Evolutionary conservation across 768 basidiomycete genomes (phyloP), one percentile per base, ranked within the genome.

Genomic region (Kwoniella pini): DNA sequence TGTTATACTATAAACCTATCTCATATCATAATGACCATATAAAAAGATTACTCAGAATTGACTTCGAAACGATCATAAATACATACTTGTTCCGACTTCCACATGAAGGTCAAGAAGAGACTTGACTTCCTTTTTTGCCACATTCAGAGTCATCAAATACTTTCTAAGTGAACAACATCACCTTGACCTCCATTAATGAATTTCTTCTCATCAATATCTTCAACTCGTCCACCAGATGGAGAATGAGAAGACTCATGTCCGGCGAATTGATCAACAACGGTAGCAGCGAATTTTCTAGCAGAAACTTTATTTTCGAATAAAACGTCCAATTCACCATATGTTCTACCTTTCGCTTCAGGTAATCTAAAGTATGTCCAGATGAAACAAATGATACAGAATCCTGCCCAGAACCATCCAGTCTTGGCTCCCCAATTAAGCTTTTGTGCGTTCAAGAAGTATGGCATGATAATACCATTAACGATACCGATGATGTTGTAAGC

Each of bases 291-390:
- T 53, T 71, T 67, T 30, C 78, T 44, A 2, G 78, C 74, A 0
- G 75, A 62, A 24, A 77, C 54, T 15, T 59, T 62, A 36, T 66
- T 64, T 50, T 69, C 71, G 66, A 79, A 79, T 19, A 79, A 51
- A 24, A 71, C 70, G 60, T 77, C 75, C 21, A 77, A 63, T 55
- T 77, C 73, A 19, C 55, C 62, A 60, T 68, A 74, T 0, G 66
- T 64, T 17, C 73, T 55, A 13, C 59, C 67, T 49, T 64, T 67
- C 28, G 65, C 48, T 30, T 68, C 69, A 11, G 69, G 69, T 19
- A 64, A 38, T 28, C 60, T 24, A 46, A 70, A 70, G 50, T 42
- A 69, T 11, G 58, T 36, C 56, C 56, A 63, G 54, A 63, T 6
- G 27, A 55, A 42, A 36, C 56, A 60, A n/a, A 63, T 12, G 30